Conservation (phyloP, 176 grass and related monocot species). For the Rhynchospora tenuis region DNA sequence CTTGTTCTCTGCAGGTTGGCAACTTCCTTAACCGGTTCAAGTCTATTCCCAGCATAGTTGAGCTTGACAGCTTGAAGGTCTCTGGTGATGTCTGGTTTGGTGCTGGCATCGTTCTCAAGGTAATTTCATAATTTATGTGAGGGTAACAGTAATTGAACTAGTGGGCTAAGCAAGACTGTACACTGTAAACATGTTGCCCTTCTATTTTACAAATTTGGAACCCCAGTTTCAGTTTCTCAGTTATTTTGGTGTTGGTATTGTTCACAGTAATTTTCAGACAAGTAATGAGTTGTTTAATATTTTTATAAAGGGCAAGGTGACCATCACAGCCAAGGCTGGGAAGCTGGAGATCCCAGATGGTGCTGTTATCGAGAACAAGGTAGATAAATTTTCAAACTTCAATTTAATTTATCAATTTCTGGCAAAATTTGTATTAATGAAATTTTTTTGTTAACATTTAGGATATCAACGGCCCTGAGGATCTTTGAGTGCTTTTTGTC, state of each 20-base stretch:
- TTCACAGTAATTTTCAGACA: not conserved
- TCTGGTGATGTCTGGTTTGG: slow-evolving; percentile 94
- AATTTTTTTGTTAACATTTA: slow-evolving; percentile 16
- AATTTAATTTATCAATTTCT: not conserved
- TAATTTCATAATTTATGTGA: slow-evolving; percentile 25
- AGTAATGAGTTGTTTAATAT: slow-evolving; percentile 10
- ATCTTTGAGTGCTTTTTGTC: slow-evolving; percentile 34
- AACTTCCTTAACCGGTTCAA: slow-evolving; percentile 90
- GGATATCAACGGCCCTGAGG: slow-evolving; percentile 53
- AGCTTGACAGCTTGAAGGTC: slow-evolving; percentile 91
- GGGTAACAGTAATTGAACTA: not conserved
- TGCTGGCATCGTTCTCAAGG: slow-evolving; percentile 73
- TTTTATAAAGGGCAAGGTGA: slow-evolving; percentile 50
- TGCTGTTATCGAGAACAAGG: slow-evolving; percentile 74
- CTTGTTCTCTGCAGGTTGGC: slow-evolving; percentile 44
- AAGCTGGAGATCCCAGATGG: slow-evolving; percentile 73
- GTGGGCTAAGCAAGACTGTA: not conserved
- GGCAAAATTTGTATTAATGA: not conserved
- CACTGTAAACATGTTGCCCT: not conserved
- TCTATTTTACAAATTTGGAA: not conserved
- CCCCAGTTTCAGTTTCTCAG: not conserved
- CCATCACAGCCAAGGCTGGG: slow-evolving; percentile 52
- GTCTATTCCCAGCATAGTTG: slow-evolving; percentile 95
- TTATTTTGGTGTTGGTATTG: too few relatives aligned
- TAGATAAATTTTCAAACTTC: slow-evolving; percentile 4